Evolutionary conservation across 305 asterid species (phyloP).

Genomic region (Fraxinus floribunda): DNA sequence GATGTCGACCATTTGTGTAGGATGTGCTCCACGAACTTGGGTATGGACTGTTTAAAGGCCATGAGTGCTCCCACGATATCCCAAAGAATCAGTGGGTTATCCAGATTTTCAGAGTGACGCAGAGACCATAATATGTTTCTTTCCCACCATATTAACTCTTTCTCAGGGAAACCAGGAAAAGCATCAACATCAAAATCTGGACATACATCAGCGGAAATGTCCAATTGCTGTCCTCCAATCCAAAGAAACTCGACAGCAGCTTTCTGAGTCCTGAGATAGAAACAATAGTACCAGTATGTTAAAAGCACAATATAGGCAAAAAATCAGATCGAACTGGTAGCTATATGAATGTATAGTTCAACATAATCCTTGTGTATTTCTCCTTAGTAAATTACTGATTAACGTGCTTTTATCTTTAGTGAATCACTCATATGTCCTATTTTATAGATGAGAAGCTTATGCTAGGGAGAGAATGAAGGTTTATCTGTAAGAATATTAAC

Average conservation of each 20-base stretch:
- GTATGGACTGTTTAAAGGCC: conserved; percentile 60
- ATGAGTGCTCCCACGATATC: conserved; percentile 62
- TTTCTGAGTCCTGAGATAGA: conserved; percentile 52
- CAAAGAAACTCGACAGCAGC: conserved; percentile 77
- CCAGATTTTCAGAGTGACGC: conserved; percentile 41
- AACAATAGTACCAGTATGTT: conserved; percentile 15
- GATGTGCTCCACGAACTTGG: conserved; percentile 49
- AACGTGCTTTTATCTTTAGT: background rate
- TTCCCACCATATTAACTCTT: conserved; percentile 67
- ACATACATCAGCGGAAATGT: conserved; percentile 32
- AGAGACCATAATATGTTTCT: conserved; percentile 63
- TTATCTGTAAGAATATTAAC: background rate
- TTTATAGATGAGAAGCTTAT: background rate
- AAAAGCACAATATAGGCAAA: conserved; percentile 11
- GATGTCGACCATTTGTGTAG: conserved; percentile 64
- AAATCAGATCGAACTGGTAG: conserved; percentile 9
- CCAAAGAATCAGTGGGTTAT: conserved; percentile 64
- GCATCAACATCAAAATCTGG: conserved; percentile 38
- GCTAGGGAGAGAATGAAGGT: background rate
- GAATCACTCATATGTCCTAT: background rate
- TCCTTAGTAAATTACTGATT: background rate
- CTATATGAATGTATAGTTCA: background rate
- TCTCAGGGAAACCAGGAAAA: conserved; percentile 57
- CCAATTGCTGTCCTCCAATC: conserved; percentile 92
- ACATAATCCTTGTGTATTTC: background rate